Evolutionary conservation across 2,329 filamentous ascomycete genomes (phyloP).

Genomic region (Trichoderma endophyticum): DNA sequence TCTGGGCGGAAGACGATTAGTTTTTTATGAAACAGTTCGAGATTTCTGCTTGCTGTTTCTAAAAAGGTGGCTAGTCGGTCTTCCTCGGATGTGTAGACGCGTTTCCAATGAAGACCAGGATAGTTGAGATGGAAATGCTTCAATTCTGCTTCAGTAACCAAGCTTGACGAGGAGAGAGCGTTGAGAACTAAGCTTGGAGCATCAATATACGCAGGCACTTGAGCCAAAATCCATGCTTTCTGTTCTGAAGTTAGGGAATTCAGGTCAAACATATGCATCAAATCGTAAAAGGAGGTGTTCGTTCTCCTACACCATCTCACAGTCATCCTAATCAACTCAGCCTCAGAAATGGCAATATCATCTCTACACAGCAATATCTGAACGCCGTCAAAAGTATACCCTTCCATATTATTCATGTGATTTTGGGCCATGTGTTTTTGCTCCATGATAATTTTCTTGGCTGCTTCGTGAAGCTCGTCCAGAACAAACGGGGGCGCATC

Average conservation of each 20-base stretch:
- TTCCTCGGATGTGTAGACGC: conserved; percentile 31
- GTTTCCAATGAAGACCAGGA: conserved; percentile 37
- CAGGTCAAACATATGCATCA: conserved; percentile 33
- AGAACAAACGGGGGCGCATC: conserved; percentile 34
- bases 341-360: conserved; percentile 36
- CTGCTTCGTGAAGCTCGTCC: conserved; percentile 34
- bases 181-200: conserved; percentile 34
- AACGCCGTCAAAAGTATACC: conserved; percentile 28
- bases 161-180: conserved; percentile 34
- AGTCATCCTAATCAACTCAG: conserved; percentile 35
- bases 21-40: conserved; percentile 39
- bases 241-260: conserved; percentile 33
- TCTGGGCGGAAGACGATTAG: conserved; percentile 35
- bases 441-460: conserved; percentile 21
- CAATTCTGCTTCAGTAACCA: conserved; percentile 33
- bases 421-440: not conserved
- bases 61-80: conserved; percentile 38
- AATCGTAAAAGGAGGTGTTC: conserved; percentile 26
- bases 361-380: conserved; percentile 34
- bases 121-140: conserved; percentile 33
- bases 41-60: conserved; percentile 27
- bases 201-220: conserved; percentile 29
- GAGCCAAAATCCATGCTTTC: conserved; percentile 35
- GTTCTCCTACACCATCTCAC: conserved; percentile 34
- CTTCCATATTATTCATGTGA: conserved; percentile 19